Conservation (phyloP, 805 yeast species). For the Isabelozyma pseudorhagii region DNA sequence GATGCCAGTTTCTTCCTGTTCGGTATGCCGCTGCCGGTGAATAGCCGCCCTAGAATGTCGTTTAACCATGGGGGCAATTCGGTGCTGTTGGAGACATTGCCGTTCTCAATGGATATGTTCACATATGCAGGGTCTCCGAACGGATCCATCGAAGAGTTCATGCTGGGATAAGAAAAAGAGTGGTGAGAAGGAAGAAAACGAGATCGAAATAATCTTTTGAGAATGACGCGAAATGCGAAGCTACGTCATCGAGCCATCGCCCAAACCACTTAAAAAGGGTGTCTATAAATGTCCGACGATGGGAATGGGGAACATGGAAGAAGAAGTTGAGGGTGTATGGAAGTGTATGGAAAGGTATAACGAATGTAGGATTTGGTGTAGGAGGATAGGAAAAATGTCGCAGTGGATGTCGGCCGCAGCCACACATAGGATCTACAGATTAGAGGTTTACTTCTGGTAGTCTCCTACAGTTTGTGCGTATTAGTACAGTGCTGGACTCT, state of each 20-base stretch:
- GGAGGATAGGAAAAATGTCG: too few species aligned
- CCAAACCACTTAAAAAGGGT: too few species aligned
- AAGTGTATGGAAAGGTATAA: too few species aligned
- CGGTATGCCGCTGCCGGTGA: constrained; percentile 26
- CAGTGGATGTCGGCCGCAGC: too few species aligned
- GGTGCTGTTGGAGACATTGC: constrained; percentile 6
- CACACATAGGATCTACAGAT: too few species aligned
- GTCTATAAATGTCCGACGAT: too few species aligned
- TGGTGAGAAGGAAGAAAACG: not conserved
- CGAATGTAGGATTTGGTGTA: too few species aligned
- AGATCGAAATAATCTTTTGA: not conserved
- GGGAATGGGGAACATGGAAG: too few species aligned
- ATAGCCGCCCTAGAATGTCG: constrained; percentile 32
- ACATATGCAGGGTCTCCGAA: constrained; percentile 5
- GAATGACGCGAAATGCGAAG: not conserved
- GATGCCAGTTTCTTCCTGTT: constrained; percentile 27
- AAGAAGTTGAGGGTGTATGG: too few species aligned
- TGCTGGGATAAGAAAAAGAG: not conserved
- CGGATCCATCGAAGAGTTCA: not conserved
- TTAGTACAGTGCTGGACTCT: too few species aligned
- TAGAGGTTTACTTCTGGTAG: too few species aligned
- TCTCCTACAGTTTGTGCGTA: too few species aligned
- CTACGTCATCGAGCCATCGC: not conserved
- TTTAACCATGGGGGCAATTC: constrained; percentile 31
- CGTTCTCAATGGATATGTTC: constrained; percentile 17